Percentiles rank a stretch among this genome's conserved stretches.
phyloP scores from a whole-genome alignment of 169 alveolate species.

The Amoebophrya sp. region DNA sequence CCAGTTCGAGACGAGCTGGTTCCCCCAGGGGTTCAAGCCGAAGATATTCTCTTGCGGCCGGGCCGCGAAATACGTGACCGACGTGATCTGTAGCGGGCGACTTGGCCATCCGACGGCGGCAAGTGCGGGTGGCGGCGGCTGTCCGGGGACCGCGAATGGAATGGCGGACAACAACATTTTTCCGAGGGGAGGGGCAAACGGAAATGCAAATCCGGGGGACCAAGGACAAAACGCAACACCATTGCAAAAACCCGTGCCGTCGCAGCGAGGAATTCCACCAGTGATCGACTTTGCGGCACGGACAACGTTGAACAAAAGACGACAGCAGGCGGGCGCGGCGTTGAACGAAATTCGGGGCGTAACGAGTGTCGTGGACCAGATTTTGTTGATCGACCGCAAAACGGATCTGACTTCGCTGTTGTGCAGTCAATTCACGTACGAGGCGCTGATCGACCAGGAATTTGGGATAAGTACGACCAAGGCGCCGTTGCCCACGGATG shows the following conservation, averaged over 20 bases:
- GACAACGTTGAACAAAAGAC: not conserved
- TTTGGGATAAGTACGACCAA: not conserved
- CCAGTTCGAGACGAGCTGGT: not conserved
- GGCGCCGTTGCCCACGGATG: not conserved
- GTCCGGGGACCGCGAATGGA: too few species aligned
- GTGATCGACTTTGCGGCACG: not conserved
- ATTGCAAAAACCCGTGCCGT: not conserved
- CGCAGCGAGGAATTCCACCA: not conserved
- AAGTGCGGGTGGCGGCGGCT: too few species aligned
- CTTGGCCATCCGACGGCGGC: too few species aligned
- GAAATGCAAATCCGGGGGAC: too few species aligned
- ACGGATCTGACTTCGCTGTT: constrained; percentile 55
- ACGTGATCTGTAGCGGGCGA: not conserved
- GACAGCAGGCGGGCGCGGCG: not conserved
- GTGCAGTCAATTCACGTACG: constrained; percentile 54
- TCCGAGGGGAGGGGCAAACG: too few species aligned
- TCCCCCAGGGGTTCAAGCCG: not conserved
- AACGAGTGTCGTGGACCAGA: constrained; percentile 16
- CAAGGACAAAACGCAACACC: too few species aligned
- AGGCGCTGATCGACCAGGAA: constrained; percentile 47
- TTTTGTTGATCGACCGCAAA: constrained; percentile 49
- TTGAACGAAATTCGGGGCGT: not conserved
- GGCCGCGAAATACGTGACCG: not conserved
- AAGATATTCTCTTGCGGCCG: not conserved
- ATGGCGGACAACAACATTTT: too few species aligned